Conservation (phyloP, 164 flowering plant genomes). For the Cinnamomum micranthum region DNA sequence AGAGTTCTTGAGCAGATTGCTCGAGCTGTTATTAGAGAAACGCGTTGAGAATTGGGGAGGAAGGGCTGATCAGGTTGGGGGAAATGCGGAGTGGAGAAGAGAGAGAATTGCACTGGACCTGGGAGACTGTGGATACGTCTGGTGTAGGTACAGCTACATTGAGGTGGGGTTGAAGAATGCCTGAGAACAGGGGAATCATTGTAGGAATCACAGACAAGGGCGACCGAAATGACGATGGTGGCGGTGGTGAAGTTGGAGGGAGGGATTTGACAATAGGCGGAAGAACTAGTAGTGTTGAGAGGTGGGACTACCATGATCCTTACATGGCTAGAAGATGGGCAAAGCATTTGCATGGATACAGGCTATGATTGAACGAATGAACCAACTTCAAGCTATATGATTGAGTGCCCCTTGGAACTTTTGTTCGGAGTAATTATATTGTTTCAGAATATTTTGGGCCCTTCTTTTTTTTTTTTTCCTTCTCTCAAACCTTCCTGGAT, state of each 20-base stretch:
- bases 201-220: constrained; percentile 45
- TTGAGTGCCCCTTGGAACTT: not conserved
- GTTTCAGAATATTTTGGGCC: not conserved
- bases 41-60: constrained; percentile 64
- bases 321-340: constrained; percentile 95
- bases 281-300: constrained; percentile 55
- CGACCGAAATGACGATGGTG: constrained; percentile 19
- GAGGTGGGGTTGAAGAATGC: constrained; percentile 54
- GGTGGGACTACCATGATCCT: constrained; percentile 85
- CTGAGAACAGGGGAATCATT: constrained; percentile 48
- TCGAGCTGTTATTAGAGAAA: constrained; percentile 59
- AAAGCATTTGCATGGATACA: constrained; percentile 81
- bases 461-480: not conserved
- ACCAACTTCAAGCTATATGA: not conserved
- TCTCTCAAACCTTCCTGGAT: not conserved
- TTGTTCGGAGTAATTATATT: not conserved
- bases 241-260: constrained; percentile 19
- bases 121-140: constrained; percentile 33
- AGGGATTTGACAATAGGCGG: constrained; percentile 37
- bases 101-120: constrained; percentile 52
- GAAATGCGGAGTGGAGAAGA: constrained; percentile 82
- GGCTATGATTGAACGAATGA: constrained; percentile 31
- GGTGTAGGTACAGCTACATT: constrained; percentile 64
- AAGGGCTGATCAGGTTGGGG: constrained; percentile 48
- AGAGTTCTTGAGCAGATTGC: constrained; percentile 53